These are phyloP conservation scores for Cercospora canescens DNA, from an alignment of 2,329 filamentous ascomycete species.

Conservation along the genomic window DNA sequence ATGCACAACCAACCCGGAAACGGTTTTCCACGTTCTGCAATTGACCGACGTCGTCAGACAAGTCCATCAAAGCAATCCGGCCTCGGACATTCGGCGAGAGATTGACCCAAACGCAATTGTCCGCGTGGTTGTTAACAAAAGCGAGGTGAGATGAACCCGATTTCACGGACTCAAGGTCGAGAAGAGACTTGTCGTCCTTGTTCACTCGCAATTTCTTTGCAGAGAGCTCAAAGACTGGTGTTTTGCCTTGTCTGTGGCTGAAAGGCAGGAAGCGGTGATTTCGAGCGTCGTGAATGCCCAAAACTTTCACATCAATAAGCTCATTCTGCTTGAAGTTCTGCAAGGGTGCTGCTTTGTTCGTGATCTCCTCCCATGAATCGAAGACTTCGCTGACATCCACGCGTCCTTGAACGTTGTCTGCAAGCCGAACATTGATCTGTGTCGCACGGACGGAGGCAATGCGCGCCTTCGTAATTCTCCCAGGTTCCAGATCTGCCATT, in stretches of 20 bases:
- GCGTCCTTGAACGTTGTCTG: slow-evolving; percentile 86
- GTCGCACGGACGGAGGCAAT: slow-evolving; percentile 86
- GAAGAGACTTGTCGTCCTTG: slow-evolving; percentile 55
- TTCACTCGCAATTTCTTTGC: slow-evolving; percentile 59
- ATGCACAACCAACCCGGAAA: slow-evolving; percentile 86
- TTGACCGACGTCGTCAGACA: slow-evolving; percentile 81
- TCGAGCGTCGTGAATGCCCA: slow-evolving; percentile 86
- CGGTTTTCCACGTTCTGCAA: slow-evolving; percentile 73
- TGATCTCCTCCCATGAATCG: slow-evolving; percentile 83
- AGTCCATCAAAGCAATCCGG: slow-evolving; percentile 76
- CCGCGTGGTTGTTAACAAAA: slow-evolving; percentile 86
- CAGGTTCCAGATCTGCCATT: slow-evolving; percentile 72
- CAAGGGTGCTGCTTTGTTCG: slow-evolving; percentile 79
- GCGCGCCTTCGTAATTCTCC: slow-evolving; percentile 72
- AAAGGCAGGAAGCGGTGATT: slow-evolving; percentile 92
- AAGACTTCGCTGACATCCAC: slow-evolving; percentile 91
- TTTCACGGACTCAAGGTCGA: slow-evolving; percentile 72
- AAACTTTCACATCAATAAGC: slow-evolving; percentile 70
- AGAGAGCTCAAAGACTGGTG: slow-evolving; percentile 80
- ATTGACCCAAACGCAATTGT: slow-evolving; percentile 85
- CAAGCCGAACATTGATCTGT: slow-evolving; percentile 86
- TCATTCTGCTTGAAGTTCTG: slow-evolving; percentile 70
- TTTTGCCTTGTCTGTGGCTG: slow-evolving; percentile 77
- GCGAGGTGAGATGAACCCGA: slow-evolving; percentile 72
- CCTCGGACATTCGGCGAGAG: slow-evolving; percentile 86